Conservation (phyloP, 305 asterid species). For the Withania somnifera region DNA sequence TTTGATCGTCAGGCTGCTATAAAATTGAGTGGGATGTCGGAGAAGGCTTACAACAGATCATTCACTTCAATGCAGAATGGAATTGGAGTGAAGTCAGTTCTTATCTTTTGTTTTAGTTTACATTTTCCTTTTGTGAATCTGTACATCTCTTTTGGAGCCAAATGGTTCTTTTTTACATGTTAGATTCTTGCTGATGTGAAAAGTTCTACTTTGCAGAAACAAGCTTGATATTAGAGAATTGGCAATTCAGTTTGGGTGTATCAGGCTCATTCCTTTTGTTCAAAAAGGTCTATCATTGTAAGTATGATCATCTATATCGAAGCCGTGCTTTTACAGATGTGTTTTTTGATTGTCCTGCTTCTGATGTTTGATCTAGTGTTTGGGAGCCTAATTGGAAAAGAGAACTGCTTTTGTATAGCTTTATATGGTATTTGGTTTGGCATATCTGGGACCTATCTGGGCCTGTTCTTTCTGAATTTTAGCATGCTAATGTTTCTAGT, state of each 20-base stretch:
- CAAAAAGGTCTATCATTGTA: constrained; percentile 61
- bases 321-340: neutral
- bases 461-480: neutral
- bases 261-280: constrained; percentile 71
- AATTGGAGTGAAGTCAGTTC: constrained; percentile 70
- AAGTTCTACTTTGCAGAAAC: constrained; percentile 33
- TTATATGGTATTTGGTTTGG: neutral
- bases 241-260: constrained; percentile 85
- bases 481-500: neutral
- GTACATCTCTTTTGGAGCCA: neutral
- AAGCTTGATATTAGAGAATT: constrained; percentile 78
- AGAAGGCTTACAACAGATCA: constrained; percentile 77
- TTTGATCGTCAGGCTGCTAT: constrained; percentile 72
- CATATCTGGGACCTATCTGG: neutral
- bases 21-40: constrained; percentile 76
- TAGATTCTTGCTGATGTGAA: neutral
- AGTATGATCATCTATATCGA: constrained; percentile 12
- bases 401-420: neutral
- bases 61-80: constrained; percentile 91
- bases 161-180: neutral
- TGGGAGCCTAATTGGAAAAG: neutral
- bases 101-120: neutral
- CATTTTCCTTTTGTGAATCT: neutral
- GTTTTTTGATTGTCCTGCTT: neutral
- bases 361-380: neutral